These are phyloP conservation scores for Apiotrichum gamsii DNA, from an alignment of 1,284 basidiomycete species.

Conservation along the genomic window DNA sequence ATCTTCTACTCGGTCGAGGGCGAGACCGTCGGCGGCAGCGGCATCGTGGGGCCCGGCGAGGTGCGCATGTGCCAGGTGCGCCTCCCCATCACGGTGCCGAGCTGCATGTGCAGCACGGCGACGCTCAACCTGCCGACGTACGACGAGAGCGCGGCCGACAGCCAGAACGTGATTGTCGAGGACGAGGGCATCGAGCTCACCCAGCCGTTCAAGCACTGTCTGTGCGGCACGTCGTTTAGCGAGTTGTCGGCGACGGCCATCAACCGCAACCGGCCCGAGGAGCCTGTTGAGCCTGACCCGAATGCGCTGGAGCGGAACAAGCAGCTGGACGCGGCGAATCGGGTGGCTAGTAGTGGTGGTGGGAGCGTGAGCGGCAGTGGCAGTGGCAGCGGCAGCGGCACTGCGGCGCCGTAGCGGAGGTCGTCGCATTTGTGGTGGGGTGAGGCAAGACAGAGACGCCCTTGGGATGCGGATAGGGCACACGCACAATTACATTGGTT, in stretches of 20 bases:
- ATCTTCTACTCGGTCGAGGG: conserved; percentile 46
- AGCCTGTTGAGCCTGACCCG: too few relatives aligned
- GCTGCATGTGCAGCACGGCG: conserved; percentile 32
- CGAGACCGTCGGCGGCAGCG: conserved; percentile 18
- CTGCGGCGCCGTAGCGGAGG: too few relatives aligned
- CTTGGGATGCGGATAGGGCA: too few relatives aligned
- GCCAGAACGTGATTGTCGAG: conserved; percentile 5
- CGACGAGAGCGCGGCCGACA: conserved; percentile 16
- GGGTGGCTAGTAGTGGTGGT: neutral
- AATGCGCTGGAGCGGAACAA: too few relatives aligned
- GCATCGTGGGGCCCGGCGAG: conserved; percentile 37
- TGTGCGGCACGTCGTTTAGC: conserved; percentile 32
- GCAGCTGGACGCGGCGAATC: neutral
- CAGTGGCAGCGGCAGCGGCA: too few relatives aligned
- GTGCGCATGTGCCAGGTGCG: conserved; percentile 40
- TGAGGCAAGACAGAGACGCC: too few relatives aligned
- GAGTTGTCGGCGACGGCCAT: conserved; percentile 34
- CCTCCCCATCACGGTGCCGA: conserved; percentile 36
- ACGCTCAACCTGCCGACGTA: conserved; percentile 34
- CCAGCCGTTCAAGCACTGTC: conserved; percentile 28
- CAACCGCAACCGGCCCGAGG: neutral
- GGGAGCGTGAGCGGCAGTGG: too few relatives aligned
- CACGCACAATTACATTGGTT: too few relatives aligned
- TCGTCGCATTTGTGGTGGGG: too few relatives aligned
- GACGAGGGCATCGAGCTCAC: conserved; percentile 17